Percentiles rank a stretch among this genome's conserved stretches.
Conservation (phyloP, 441 rosid species). For the Kokia cookei region DNA sequence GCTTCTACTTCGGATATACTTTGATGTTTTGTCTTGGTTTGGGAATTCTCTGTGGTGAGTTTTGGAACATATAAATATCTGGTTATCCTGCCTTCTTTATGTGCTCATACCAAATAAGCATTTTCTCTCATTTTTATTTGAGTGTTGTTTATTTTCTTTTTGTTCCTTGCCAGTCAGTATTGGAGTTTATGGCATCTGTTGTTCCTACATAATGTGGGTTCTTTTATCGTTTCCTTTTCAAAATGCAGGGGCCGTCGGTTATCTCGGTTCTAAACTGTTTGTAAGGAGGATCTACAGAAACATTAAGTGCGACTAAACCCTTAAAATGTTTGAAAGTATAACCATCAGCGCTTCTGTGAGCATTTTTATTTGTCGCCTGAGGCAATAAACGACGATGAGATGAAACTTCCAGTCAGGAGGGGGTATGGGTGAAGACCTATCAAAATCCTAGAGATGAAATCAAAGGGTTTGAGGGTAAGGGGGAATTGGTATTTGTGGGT, state of each 20-base stretch:
- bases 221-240: not conserved
- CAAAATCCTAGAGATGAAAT: not conserved
- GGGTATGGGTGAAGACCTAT: not conserved
- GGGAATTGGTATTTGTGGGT: not conserved
- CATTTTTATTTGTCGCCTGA: slow-evolving; percentile 12
- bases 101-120: not conserved
- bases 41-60: slow-evolving; percentile 93
- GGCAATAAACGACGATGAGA: slow-evolving; percentile 13
- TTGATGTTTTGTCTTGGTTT: slow-evolving; percentile 96
- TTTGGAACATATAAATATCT: not conserved
- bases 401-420: not conserved
- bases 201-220: no score
- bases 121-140: not conserved
- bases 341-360: slow-evolving; percentile 25
- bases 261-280: slow-evolving; percentile 79
- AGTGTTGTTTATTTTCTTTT: not conserved
- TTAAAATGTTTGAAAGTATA: not conserved
- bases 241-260: slow-evolving; percentile 84
- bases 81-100: not conserved
- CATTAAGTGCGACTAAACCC: slow-evolving; percentile 77
- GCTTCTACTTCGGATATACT: slow-evolving; percentile 88
- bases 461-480: not conserved
- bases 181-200: not conserved
- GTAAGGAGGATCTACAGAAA: slow-evolving; percentile 93
- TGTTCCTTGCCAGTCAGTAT: not conserved